Percentiles rank a stretch among this genome's conserved stretches.
Evolutionary conservation across 2,329 filamentous ascomycete species (phyloP).

Genomic region (Fonsecaea monophora): DNA sequence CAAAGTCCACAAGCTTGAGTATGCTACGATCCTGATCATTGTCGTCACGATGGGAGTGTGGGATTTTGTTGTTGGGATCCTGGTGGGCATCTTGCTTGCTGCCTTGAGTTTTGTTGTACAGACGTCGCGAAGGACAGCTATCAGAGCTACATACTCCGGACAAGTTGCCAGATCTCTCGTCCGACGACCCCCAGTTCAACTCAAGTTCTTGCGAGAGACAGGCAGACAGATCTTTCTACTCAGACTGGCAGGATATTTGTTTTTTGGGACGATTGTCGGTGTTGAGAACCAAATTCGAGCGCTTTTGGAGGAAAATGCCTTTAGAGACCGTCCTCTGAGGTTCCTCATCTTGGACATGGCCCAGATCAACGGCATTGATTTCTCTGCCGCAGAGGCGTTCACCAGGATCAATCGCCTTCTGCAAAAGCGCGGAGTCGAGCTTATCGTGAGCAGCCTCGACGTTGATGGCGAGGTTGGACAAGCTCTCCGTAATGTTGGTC

Average conservation of each 20-base stretch:
- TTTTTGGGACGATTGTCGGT: constrained; percentile 96
- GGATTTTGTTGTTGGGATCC: constrained; percentile 94
- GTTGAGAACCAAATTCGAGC: constrained; percentile 87
- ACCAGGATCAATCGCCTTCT: constrained; percentile 88
- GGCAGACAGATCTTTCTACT: constrained; percentile 88
- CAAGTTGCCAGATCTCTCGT: constrained; percentile 91
- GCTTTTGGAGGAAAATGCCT: constrained; percentile 82
- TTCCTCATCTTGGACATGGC: constrained; percentile 89
- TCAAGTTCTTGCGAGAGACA: constrained; percentile 82
- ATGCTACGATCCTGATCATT: constrained; percentile 83
- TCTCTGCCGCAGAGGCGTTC: constrained; percentile 94
- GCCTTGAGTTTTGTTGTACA: constrained; percentile 92
- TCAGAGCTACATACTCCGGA: constrained; percentile 88
- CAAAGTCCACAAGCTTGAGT: constrained; percentile 85
- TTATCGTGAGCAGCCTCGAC: constrained; percentile 83
- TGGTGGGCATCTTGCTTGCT: constrained; percentile 87
- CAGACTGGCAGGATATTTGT: constrained; percentile 93
- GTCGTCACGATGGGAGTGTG: constrained; percentile 95
- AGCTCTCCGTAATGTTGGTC: constrained; percentile 80
- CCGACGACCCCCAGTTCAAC: constrained; percentile 85
- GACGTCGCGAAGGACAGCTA: constrained; percentile 85
- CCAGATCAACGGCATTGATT: constrained; percentile 91
- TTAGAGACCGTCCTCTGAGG: constrained; percentile 77
- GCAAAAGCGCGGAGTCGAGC: constrained; percentile 74
- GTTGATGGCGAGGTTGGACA: constrained; percentile 76